Conservation (phyloP, 306 rosid genomes). For the Trifolium repens region DNA sequence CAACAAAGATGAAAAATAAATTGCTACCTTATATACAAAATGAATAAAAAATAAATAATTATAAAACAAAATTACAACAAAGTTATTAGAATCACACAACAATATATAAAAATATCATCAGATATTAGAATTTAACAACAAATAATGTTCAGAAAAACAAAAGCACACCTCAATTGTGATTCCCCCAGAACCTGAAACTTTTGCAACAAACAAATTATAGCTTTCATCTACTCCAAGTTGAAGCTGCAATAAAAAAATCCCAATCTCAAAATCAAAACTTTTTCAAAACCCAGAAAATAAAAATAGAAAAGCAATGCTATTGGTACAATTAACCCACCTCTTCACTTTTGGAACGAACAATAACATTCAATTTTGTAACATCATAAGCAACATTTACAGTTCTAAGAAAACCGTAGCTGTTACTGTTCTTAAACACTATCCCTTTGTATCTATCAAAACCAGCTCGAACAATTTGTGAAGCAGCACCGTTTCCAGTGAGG, state of each 20-base stretch:
- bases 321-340: conserved; percentile 49
- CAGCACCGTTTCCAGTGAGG: conserved; percentile 58
- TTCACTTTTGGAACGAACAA: conserved; percentile 57
- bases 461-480: conserved; percentile 53
- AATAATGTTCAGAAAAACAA: neutral
- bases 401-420: conserved; percentile 41
- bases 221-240: conserved; percentile 98
- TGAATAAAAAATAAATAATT: neutral
- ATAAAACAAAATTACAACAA: conserved; percentile 8
- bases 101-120: neutral
- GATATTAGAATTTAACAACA: conserved; percentile 22
- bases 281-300: neutral
- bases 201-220: conserved; percentile 67
- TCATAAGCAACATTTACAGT: conserved; percentile 51
- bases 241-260: conserved; percentile 58
- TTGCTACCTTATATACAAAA: neutral
- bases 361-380: conserved; percentile 58
- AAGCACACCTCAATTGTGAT: conserved; percentile 78
- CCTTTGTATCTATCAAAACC: conserved; percentile 77
- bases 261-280: conserved; percentile 41
- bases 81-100: neutral
- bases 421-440: conserved; percentile 61
- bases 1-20: neutral
- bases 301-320: neutral
- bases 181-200: conserved; percentile 43